Conservation (phyloP, 129 eudicot species). For the Flaveria ramosissima region DNA sequence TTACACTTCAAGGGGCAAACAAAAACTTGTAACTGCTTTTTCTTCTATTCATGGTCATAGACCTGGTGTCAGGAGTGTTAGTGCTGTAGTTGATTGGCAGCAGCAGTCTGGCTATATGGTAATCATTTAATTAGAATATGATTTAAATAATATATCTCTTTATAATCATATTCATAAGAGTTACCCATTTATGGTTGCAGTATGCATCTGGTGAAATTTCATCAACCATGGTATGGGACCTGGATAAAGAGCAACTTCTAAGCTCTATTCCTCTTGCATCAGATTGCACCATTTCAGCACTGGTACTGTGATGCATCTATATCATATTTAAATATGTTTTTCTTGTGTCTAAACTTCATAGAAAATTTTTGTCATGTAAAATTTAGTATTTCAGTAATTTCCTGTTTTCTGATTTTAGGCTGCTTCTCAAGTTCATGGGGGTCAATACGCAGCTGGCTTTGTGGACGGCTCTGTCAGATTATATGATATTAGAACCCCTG, state of each 20-base stretch:
- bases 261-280: slow-evolving; percentile 63
- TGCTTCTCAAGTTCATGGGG: slow-evolving; percentile 91
- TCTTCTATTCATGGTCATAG: slow-evolving; percentile 86
- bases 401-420: slow-evolving; percentile 44
- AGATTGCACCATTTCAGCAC: slow-evolving; percentile 81
- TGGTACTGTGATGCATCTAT: slow-evolving; percentile 49
- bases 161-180: background rate
- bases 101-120: slow-evolving; percentile 97
- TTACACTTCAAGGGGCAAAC: slow-evolving; percentile 56
- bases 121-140: background rate
- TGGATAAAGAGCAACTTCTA: slow-evolving; percentile 93
- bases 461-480: slow-evolving; percentile 88
- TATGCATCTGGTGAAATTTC: slow-evolving; percentile 86
- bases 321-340: background rate
- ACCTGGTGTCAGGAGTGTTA: slow-evolving; percentile 78
- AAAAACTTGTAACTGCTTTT: slow-evolving; percentile 90
- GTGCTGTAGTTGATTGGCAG: slow-evolving; percentile 99
- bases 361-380: background rate
- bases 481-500: slow-evolving; percentile 89
- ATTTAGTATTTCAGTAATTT: background rate
- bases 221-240: slow-evolving; percentile 91
- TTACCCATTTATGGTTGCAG: slow-evolving; percentile 37
- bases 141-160: background rate
- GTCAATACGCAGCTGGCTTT: slow-evolving; percentile 94
- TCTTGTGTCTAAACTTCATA: background rate